phyloP scores from a whole-genome alignment of 805 yeast genomes.

The Ogataea polymorpha region DNA sequence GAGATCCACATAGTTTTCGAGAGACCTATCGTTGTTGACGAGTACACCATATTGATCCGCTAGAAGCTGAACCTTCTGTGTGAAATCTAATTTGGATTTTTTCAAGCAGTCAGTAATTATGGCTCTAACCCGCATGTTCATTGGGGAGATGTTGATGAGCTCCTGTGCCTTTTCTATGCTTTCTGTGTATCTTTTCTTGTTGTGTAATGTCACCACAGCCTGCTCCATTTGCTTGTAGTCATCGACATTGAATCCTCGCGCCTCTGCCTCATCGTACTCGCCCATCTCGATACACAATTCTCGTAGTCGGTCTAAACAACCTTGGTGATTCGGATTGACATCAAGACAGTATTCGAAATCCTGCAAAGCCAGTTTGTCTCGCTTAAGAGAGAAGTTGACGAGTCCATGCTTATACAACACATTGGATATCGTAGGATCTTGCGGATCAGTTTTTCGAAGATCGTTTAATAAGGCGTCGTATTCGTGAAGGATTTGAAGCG shows the following conservation, averaged over 20 bases:
- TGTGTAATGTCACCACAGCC: slow-evolving; percentile 1
- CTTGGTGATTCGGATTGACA: slow-evolving; percentile 30
- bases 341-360: slow-evolving; percentile 49
- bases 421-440: slow-evolving; percentile 34
- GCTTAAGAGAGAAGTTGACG: slow-evolving; percentile 55
- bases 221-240: slow-evolving; percentile 3
- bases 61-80: slow-evolving; percentile 20
- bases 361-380: slow-evolving; percentile 48
- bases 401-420: slow-evolving; percentile 59
- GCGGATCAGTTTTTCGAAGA: slow-evolving; percentile 13
- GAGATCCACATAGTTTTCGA: slow-evolving; percentile 24
- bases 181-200: slow-evolving; percentile 21
- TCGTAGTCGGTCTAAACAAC: slow-evolving; percentile 48
- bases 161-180: slow-evolving; percentile 34
- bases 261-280: slow-evolving; percentile 36
- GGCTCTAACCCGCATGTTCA: slow-evolving; percentile 36
- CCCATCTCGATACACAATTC: slow-evolving; percentile 56
- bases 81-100: slow-evolving; percentile 14
- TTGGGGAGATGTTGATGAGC: slow-evolving; percentile 42
- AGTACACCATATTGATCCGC: slow-evolving; percentile 25
- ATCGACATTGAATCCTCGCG: slow-evolving; percentile 8
- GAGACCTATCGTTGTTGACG: slow-evolving; percentile 19
- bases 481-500: slow-evolving; percentile 28
- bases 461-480: slow-evolving; percentile 27
- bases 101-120: slow-evolving; percentile 30